These are phyloP conservation scores for Rhynchospora pubera DNA, from an alignment of 176 grass and related monocot genomes.

Conservation along the genomic window DNA sequence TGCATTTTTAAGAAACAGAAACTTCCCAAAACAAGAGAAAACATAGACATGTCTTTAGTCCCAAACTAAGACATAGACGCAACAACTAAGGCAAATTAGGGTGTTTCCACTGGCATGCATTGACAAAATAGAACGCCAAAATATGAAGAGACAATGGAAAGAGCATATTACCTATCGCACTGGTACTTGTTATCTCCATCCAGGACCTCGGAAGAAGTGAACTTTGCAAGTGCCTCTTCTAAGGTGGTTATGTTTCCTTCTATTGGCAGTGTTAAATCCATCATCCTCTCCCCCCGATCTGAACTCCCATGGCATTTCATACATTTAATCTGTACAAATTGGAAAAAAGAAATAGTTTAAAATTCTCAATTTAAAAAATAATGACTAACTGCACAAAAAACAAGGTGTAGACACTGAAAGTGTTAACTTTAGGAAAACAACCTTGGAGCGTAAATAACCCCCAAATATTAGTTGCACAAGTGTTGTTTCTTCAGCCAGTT, in stretches of 20 bases:
- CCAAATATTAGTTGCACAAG: conserved; percentile 82
- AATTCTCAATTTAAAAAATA: not conserved
- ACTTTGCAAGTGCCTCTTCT: conserved; percentile 73
- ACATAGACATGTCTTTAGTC: not conserved
- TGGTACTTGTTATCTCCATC: conserved; percentile 86
- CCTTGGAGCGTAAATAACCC: conserved; percentile 87
- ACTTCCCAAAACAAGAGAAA: not conserved
- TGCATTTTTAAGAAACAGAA: not conserved
- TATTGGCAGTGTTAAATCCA: conserved; percentile 92
- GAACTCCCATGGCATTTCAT: conserved; percentile 63
- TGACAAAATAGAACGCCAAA: too few species aligned
- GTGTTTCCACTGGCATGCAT: not conserved
- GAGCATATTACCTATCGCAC: conserved; percentile 50
- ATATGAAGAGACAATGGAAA: not conserved
- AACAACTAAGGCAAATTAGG: not conserved
- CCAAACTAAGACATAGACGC: too few species aligned
- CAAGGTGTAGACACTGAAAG: conserved; percentile 13
- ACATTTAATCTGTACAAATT: conserved; percentile 72
- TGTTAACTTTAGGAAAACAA: conserved; percentile 22
- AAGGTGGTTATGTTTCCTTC: conserved; percentile 70
- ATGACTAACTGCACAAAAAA: not conserved
- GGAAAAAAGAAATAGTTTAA: not conserved
- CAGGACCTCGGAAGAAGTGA: conserved; percentile 78
- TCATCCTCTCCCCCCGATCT: conserved; percentile 57
- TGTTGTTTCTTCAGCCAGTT: conserved; percentile 65